Evolutionary conservation across 495 filamentous ascomycete genomes (phyloP).

Genomic region (Talaromyces ruber): DNA sequence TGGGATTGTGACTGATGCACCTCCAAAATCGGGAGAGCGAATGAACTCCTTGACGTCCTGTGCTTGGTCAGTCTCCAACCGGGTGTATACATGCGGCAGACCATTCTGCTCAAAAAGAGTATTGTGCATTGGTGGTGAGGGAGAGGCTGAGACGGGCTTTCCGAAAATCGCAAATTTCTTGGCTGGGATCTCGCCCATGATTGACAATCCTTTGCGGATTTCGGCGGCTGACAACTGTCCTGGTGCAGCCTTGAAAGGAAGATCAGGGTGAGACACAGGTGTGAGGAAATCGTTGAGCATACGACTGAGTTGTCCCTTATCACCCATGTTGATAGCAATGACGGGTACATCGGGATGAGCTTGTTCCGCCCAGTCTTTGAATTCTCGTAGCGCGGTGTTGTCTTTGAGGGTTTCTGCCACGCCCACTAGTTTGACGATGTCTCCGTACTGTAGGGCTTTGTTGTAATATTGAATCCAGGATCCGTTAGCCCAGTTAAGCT

Average conservation of each 20-base stretch:
- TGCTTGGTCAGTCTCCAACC: slow-evolving; percentile 64
- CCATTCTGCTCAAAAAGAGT: slow-evolving; percentile 68
- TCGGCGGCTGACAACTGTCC: slow-evolving; percentile 90
- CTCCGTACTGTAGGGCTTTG: slow-evolving; percentile 74
- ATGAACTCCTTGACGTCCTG: slow-evolving; percentile 61
- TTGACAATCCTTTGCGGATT: slow-evolving; percentile 65
- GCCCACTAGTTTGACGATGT: slow-evolving; percentile 92
- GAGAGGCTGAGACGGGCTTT: slow-evolving; percentile 67
- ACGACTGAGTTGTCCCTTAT: slow-evolving; percentile 76
- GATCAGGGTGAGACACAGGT: slow-evolving; percentile 81
- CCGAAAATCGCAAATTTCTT: slow-evolving; percentile 84
- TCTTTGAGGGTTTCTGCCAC: slow-evolving; percentile 68
- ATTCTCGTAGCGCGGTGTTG: slow-evolving; percentile 77
- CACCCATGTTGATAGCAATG: slow-evolving; percentile 96
- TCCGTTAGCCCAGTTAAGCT: slow-evolving; percentile 78
- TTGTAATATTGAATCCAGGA: slow-evolving; percentile 87
- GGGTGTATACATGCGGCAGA: slow-evolving; percentile 79
- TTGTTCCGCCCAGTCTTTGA: slow-evolving; percentile 65
- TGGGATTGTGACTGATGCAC: slow-evolving; percentile 91
- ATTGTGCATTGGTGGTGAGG: slow-evolving; percentile 87
- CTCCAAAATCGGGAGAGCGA: slow-evolving; percentile 68
- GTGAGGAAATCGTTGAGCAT: slow-evolving; percentile 91
- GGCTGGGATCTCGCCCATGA: slow-evolving; percentile 71
- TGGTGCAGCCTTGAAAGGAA: slow-evolving; percentile 89
- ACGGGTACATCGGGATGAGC: slow-evolving; percentile 62